Base-by-base conservation (phyloP, 1,139 yeast species). In the Saccharomyces hybrid region DNA sequence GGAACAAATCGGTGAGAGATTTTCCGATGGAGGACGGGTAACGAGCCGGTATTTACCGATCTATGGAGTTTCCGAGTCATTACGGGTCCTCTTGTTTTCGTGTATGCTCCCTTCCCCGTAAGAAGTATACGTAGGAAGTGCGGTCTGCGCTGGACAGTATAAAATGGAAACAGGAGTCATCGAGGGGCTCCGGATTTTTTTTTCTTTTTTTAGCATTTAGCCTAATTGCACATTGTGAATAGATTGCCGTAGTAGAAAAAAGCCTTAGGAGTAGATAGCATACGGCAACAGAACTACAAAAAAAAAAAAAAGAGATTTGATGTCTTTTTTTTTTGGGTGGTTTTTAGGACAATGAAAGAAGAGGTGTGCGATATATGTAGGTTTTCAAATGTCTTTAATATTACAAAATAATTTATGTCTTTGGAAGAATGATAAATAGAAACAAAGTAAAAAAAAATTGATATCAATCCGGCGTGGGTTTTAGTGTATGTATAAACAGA, bases 401-500 rank as follows among this genome's bases (percentile, higher is more conserved):
- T 19, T 38, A 38, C 44, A 19, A 19, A 38, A 38, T 19, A 19
- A 19, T 11, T 38, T 38, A 38, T 38, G 26, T 38, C 44, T n/a
- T 13, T 29, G 25, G 25, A 50, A 7, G n/a, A n/a, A 50, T 42
- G 26, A 42, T 8, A 28, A 46, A 42, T 26, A 49, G 42, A 49
- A 28, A 49, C n/a, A 23, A 26, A 27, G 14, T 19, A 25, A 27
- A 25, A 25, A 25, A 46, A 46, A n/a, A n/a, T 5, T 27, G 48
- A 14, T 19, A 11, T 11, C 3, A 38, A 38, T 16, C 25, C 25
- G 11, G 26, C n/a, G 23, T 26, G 8, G 47, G 19, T 25, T 23
- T 46, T n/a, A 25, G 13, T 46, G 25, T 16, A 19, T 23, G 5
- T 31, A 48, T 9, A 19, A 38, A 38, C 34, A n/a, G 38, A 32